Evolutionary conservation across 805 yeast genomes (phyloP).

Genomic region (Lachancea waltii): DNA sequence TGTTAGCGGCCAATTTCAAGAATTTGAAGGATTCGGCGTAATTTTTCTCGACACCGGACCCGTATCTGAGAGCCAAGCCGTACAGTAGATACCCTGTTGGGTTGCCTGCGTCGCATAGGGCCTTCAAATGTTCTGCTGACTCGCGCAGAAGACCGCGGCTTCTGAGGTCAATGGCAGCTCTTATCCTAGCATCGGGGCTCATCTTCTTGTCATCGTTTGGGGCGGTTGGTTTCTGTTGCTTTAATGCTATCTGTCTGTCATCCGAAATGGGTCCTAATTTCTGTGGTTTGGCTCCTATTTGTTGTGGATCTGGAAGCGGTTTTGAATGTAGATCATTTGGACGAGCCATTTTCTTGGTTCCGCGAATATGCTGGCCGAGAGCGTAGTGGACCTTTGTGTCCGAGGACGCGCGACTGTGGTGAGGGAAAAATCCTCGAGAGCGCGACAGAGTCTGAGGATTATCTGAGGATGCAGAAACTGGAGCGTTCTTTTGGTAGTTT

Average conservation of each 20-base stretch:
- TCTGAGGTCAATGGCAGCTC: conserved; percentile 42
- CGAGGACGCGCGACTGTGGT: conserved; percentile 4
- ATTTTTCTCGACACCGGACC: conserved; percentile 61
- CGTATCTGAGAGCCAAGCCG: conserved; percentile 59
- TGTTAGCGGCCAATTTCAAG: conserved; percentile 48
- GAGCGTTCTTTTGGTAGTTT: neutral
- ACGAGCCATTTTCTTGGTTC: neutral
- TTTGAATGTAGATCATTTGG: neutral
- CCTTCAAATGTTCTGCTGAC: conserved; percentile 60
- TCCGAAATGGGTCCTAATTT: too few species aligned
- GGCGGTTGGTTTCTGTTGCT: too few species aligned
- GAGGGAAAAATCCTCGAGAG: neutral
- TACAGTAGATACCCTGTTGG: conserved; percentile 63
- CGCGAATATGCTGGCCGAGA: neutral
- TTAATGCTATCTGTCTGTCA: too few species aligned
- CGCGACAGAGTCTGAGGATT: neutral
- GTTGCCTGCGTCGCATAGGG: conserved; percentile 57
- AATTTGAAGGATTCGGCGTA: conserved; percentile 49
- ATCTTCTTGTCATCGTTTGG: neutral
- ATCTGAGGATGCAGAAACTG: conserved; percentile 1
- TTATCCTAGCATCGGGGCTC: conserved; percentile 6
- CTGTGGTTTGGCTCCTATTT: too few species aligned
- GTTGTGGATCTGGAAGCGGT: neutral
- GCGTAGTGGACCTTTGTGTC: conserved; percentile 2
- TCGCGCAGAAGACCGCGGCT: conserved; percentile 57